A percentile compares a stretch with the other conserved stretches of the same genome.
Evolutionary conservation across 2,329 filamentous ascomycete species (phyloP).

Genomic region (Nectriaceae sp.): DNA sequence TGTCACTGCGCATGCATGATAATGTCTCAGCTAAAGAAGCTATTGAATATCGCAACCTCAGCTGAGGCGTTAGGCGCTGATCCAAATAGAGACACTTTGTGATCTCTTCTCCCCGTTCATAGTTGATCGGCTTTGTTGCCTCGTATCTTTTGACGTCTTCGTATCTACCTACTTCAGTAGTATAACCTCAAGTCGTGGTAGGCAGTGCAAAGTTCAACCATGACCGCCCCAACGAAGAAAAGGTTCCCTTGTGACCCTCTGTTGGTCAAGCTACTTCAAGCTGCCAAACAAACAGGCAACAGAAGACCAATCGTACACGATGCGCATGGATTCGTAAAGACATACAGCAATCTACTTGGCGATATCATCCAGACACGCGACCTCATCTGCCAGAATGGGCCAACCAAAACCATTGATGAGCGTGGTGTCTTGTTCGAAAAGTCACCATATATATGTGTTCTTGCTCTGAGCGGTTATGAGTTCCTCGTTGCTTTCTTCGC

Average conservation of each 20-base stretch:
- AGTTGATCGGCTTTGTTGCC: too few species aligned
- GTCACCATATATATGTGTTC: constrained; percentile 11
- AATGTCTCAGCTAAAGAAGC: too few species aligned
- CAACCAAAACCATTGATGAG: constrained; percentile 4
- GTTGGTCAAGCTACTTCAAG: neutral
- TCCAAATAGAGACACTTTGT: too few species aligned
- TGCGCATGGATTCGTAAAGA: constrained; percentile 19
- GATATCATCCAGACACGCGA: constrained; percentile 20
- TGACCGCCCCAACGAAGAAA: neutral
- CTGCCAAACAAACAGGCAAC: neutral
- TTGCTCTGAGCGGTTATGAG: constrained; percentile 22
- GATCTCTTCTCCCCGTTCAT: too few species aligned
- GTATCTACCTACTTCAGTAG: too few species aligned
- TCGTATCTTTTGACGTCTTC: too few species aligned
- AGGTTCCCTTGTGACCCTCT: neutral
- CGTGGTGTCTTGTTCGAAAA: constrained; percentile 8
- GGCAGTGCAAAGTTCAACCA: too few species aligned
- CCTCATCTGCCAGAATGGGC: constrained; percentile 5
- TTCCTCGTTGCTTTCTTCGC: constrained; percentile 26
- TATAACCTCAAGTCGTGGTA: too few species aligned
- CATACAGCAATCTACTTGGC: constrained; percentile 17
- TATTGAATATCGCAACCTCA: too few species aligned
- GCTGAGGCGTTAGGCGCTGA: too few species aligned
- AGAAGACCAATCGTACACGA: neutral
- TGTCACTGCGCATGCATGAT: too few species aligned